A percentile compares a stretch with the other conserved stretches of the same genome.
These are phyloP conservation scores for Camptophora hylomeconis DNA, from an alignment of 2,329 filamentous ascomycete genomes.

Conservation along the genomic window DNA sequence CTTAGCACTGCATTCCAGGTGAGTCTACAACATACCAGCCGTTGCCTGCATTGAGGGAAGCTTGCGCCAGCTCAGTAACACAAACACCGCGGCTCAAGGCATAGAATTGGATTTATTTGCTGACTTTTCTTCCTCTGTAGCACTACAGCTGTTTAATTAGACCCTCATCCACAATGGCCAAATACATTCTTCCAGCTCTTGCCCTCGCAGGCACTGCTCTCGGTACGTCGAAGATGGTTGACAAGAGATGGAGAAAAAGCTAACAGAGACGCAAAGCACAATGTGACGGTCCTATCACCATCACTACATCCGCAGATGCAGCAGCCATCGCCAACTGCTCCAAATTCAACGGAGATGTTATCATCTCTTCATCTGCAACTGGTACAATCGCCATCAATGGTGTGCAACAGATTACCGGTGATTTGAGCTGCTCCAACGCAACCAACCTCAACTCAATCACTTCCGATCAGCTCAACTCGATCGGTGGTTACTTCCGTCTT, in stretches of 20 bases:
- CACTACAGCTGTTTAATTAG: slow-evolving; percentile 9
- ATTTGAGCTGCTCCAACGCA: slow-evolving; percentile 38
- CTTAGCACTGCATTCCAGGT: slow-evolving; percentile 19
- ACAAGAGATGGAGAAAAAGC: slow-evolving; percentile 2
- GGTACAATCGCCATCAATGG: slow-evolving; percentile 51
- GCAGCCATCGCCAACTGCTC: slow-evolving; percentile 54
- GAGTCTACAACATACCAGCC: slow-evolving; percentile 5
- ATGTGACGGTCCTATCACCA: slow-evolving; percentile 25
- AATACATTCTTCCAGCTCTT: slow-evolving; percentile 43
- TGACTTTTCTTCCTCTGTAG: slow-evolving; percentile 10
- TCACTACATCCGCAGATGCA: slow-evolving; percentile 46
- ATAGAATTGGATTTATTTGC: too few relatives aligned
- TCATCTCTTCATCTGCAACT: slow-evolving; percentile 44
- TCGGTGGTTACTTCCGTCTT: slow-evolving; percentile 60
- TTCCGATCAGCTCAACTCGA: slow-evolving; percentile 47
- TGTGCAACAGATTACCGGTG: slow-evolving; percentile 42
- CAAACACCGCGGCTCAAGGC: too few relatives aligned
- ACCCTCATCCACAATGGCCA: slow-evolving; percentile 26
- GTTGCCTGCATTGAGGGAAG: too few relatives aligned
- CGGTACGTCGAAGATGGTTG: slow-evolving; percentile 25
- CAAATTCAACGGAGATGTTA: slow-evolving; percentile 56
- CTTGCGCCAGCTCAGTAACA: too few relatives aligned
- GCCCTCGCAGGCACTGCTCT: slow-evolving; percentile 39
- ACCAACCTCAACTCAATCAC: slow-evolving; percentile 52
- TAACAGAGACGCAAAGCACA: slow-evolving; percentile 11